Evolutionary conservation across 164 flowering plant species (phyloP).

Genomic region (Macadamia tetraphylla): DNA sequence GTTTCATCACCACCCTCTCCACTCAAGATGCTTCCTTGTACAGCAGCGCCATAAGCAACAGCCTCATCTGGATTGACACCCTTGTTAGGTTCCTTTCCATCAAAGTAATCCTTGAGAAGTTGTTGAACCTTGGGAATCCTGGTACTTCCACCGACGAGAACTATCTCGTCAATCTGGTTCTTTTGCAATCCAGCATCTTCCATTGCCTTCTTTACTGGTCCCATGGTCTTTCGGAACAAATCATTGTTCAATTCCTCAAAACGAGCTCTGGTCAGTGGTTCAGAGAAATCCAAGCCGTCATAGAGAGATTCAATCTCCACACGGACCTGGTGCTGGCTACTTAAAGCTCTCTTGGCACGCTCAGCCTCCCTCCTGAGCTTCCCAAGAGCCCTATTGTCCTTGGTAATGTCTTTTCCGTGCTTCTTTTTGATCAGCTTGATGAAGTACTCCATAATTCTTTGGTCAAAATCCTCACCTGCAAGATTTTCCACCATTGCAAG

Average conservation of each 20-base stretch:
- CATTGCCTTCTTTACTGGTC: slow-evolving; percentile 96
- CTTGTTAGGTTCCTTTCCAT: slow-evolving; percentile 93
- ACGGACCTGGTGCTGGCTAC: slow-evolving; percentile 88
- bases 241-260: slow-evolving; percentile 88
- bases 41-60: slow-evolving; percentile 92
- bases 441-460: slow-evolving; percentile 87
- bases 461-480: slow-evolving; percentile 90
- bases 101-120: slow-evolving; percentile 79
- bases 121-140: slow-evolving; percentile 93
- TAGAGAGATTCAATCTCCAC: slow-evolving; percentile 81
- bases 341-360: slow-evolving; percentile 88
- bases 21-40: slow-evolving; percentile 83
- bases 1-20: slow-evolving; percentile 94
- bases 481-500: neutral
- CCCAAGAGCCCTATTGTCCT: slow-evolving; percentile 90
- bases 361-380: slow-evolving; percentile 81
- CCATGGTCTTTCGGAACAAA: slow-evolving; percentile 87
- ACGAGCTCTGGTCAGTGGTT: slow-evolving; percentile 76
- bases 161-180: slow-evolving; percentile 83
- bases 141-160: slow-evolving; percentile 94
- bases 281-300: slow-evolving; percentile 80
- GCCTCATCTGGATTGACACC: slow-evolving; percentile 98
- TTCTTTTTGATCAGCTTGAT: slow-evolving; percentile 90
- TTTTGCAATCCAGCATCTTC: slow-evolving; percentile 81
- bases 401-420: slow-evolving; percentile 85